Conservation (phyloP, 768 basidiomycete genomes). For the Auriscalpium microsporum region DNA sequence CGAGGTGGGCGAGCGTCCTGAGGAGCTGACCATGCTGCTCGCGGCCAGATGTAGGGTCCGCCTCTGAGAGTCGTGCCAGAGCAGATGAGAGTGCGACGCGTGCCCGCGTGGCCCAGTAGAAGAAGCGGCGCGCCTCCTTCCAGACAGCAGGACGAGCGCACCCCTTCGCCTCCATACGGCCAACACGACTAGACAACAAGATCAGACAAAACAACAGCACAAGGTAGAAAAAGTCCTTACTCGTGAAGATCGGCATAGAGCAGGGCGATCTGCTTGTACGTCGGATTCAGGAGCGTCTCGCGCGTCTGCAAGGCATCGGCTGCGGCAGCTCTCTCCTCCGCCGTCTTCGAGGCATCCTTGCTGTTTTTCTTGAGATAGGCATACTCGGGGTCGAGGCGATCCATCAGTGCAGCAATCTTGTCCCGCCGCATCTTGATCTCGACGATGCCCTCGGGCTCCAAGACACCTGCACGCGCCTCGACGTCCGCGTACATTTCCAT, state of each 20-base stretch:
- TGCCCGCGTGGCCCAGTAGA: slow-evolving; percentile 93
- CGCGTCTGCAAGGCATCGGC: slow-evolving; percentile 61
- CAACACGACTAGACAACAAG: slow-evolving; percentile 55
- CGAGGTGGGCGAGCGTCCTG: slow-evolving; percentile 48
- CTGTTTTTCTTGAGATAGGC: slow-evolving; percentile 72
- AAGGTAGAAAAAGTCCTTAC: slow-evolving; percentile 36
- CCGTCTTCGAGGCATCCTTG: slow-evolving; percentile 61
- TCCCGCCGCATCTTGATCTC: slow-evolving; percentile 98
- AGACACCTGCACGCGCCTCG: slow-evolving; percentile 91
- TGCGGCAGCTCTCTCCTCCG: slow-evolving; percentile 68
- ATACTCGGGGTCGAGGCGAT: slow-evolving; percentile 81
- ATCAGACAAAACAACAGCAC: background rate
- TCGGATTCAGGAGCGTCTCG: slow-evolving; percentile 75
- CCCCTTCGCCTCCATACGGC: slow-evolving; percentile 97
- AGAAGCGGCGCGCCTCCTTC: slow-evolving; percentile 82
- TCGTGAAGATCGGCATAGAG: slow-evolving; percentile 96
- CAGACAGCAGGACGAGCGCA: slow-evolving; percentile 82
- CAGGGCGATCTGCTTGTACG: slow-evolving; percentile 89
- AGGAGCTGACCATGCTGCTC: slow-evolving; percentile 63
- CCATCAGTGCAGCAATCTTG: slow-evolving; percentile 87
- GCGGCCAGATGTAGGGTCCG: slow-evolving; percentile 60
- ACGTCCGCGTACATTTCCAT: slow-evolving; percentile 99
- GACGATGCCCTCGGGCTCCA: slow-evolving; percentile 94
- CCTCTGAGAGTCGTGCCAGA: slow-evolving; percentile 53
- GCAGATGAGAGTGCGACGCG: slow-evolving; percentile 63